Conservation (phyloP, 2,329 filamentous ascomycete genomes). For the Fusarium caatingaense region DNA sequence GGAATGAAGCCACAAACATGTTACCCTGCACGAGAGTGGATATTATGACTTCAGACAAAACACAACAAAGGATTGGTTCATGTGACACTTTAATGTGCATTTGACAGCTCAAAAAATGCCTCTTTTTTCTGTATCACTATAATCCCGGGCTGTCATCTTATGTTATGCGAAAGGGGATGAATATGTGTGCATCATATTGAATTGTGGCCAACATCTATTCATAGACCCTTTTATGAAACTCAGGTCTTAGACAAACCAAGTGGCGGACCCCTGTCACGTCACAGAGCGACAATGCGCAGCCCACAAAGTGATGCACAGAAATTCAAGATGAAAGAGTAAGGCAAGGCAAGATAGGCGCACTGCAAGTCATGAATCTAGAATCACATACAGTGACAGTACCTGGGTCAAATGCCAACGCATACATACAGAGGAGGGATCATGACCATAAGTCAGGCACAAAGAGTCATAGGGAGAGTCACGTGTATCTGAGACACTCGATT, state of each 20-base stretch:
- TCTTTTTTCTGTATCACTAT: background rate
- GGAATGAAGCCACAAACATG: conserved; percentile 22
- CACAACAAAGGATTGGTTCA: conserved; percentile 11
- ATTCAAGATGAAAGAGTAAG: conserved; percentile 3
- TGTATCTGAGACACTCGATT: conserved; percentile 33
- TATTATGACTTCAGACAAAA: conserved; percentile 6
- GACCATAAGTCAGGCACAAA: conserved; percentile 30
- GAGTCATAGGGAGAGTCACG: conserved; percentile 35
- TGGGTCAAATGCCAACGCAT: conserved; percentile 16
- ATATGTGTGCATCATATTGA: conserved; percentile 16
- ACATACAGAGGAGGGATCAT: background rate
- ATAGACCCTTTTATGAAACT: conserved; percentile 24
- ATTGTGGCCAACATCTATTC: conserved; percentile 16
- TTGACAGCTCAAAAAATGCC: background rate
- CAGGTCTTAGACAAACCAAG: conserved; percentile 20
- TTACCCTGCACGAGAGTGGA: conserved; percentile 27
- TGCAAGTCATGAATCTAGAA: conserved; percentile 8
- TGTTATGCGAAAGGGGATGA: background rate
- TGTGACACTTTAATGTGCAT: conserved; percentile 5
- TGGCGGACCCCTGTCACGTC: conserved; percentile 21
- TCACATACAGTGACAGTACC: background rate
- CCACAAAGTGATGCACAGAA: conserved; percentile 22
- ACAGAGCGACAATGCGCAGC: conserved; percentile 5
- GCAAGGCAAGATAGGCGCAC: background rate
- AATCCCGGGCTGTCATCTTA: conserved; percentile 2